A percentile compares a stretch with the other conserved stretches of the same genome.
phyloP scores from a whole-genome alignment of 176 grass and related monocot genomes.

The Lolium rigidum region DNA sequence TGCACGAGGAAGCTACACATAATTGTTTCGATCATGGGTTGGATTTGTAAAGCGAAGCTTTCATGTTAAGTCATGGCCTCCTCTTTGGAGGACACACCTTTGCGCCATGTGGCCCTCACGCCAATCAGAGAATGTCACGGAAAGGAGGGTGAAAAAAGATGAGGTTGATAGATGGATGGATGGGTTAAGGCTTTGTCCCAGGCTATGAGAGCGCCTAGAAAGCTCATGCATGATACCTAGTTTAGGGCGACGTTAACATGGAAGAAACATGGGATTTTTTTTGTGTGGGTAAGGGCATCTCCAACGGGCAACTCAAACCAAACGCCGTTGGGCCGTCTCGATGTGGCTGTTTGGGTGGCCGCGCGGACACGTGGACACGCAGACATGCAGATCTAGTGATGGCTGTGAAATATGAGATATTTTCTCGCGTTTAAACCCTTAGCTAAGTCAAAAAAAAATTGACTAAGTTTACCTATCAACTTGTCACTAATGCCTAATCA shows the following conservation, averaged over 20 bases:
- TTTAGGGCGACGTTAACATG: neutral
- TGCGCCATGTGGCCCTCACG: slow-evolving; percentile 43
- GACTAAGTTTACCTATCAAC: too few relatives aligned
- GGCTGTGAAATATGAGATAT: too few relatives aligned
- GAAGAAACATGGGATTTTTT: slow-evolving; percentile 9
- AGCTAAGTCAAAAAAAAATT: too few relatives aligned
- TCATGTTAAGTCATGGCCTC: slow-evolving; percentile 65
- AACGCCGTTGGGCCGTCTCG: too few relatives aligned
- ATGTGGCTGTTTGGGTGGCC: too few relatives aligned
- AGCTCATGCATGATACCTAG: slow-evolving; percentile 27
- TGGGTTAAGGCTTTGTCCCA: neutral
- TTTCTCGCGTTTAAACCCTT: too few relatives aligned
- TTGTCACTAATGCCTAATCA: too few relatives aligned
- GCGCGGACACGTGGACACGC: too few relatives aligned
- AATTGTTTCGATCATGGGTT: slow-evolving; percentile 12
- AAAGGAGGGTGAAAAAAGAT: slow-evolving; percentile 30
- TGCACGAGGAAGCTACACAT: neutral
- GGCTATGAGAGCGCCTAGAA: slow-evolving; percentile 26
- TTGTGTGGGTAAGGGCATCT: neutral
- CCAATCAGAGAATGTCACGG: slow-evolving; percentile 62
- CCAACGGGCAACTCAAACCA: too few relatives aligned
- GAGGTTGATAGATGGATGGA: neutral
- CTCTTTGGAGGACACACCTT: slow-evolving; percentile 63
- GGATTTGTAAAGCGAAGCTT: slow-evolving; percentile 47
- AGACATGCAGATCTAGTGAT: too few relatives aligned